These are phyloP conservation scores for Aureobasidium melanogenum DNA, from an alignment of 2,329 filamentous ascomycete genomes.

Conservation along the genomic window DNA sequence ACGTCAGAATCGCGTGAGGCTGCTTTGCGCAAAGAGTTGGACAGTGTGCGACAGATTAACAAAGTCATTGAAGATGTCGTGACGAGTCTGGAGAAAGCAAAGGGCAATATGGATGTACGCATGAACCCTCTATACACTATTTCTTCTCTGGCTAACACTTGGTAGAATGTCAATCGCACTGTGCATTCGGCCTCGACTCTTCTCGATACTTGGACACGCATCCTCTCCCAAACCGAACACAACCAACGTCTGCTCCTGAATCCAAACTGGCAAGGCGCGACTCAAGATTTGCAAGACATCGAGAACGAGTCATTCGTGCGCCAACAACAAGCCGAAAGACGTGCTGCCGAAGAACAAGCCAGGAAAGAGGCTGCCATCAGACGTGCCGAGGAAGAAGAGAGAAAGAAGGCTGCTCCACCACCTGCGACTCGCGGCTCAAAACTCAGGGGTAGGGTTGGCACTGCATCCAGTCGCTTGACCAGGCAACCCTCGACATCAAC, in stretches of 20 bases:
- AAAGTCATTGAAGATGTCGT: slow-evolving; percentile 73
- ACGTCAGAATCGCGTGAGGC: slow-evolving; percentile 61
- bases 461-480: slow-evolving; percentile 23
- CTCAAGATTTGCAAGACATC: slow-evolving; percentile 74
- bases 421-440: slow-evolving; percentile 26
- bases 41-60: slow-evolving; percentile 79
- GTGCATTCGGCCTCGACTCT: slow-evolving; percentile 81
- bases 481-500: slow-evolving; percentile 16
- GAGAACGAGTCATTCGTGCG: slow-evolving; percentile 68
- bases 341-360: slow-evolving; percentile 68
- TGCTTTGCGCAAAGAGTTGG: slow-evolving; percentile 67
- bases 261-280: slow-evolving; percentile 81
- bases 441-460: slow-evolving; percentile 28
- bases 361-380: slow-evolving; percentile 59
- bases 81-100: slow-evolving; percentile 60
- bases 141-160: slow-evolving; percentile 1
- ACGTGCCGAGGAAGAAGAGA: slow-evolving; percentile 42
- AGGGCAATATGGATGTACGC: slow-evolving; percentile 66
- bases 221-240: slow-evolving; percentile 94
- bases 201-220: slow-evolving; percentile 90
- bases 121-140: slow-evolving; percentile 1
- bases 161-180: slow-evolving; percentile 71
- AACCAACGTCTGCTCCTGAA: slow-evolving; percentile 88
- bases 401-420: slow-evolving; percentile 47
- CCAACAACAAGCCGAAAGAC: slow-evolving; percentile 69